Percentiles rank a stretch among this genome's conserved stretches.
Conservation (phyloP, 2,329 filamentous ascomycete genomes). For the Ophiostoma angusticollis region DNA sequence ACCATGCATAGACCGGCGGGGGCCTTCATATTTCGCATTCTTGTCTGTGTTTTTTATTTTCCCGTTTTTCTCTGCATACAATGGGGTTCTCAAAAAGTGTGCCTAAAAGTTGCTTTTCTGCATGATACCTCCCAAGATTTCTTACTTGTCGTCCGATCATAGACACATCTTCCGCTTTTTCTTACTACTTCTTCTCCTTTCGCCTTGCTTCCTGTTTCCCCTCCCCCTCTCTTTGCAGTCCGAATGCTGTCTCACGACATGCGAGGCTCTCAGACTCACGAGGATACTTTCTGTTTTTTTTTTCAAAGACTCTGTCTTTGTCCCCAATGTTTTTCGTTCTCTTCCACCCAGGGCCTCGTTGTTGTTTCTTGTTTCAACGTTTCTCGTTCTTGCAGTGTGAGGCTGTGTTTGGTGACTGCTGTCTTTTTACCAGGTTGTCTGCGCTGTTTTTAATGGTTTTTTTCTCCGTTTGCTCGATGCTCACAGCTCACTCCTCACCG, state of each 20-base stretch:
- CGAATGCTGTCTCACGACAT: too few relatives aligned
- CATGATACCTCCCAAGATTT: constrained; percentile 34
- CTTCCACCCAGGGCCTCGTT: not conserved
- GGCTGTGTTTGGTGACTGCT: not conserved
- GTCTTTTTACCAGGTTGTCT: too few relatives aligned
- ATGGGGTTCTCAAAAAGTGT: constrained; percentile 32
- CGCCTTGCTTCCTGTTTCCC: not conserved
- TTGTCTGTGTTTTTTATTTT: not conserved
- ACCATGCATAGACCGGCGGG: constrained; percentile 32
- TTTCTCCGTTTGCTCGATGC: not conserved
- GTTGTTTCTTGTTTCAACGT: not conserved
- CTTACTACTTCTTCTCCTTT: not conserved
- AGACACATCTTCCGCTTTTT: constrained; percentile 4
- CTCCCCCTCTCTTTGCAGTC: too few relatives aligned
- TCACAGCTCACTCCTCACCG: too few relatives aligned
- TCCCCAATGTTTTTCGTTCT: not conserved
- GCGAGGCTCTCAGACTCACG: too few relatives aligned
- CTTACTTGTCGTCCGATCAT: constrained; percentile 9
- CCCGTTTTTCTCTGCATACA: constrained; percentile 9
- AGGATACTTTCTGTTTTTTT: too few relatives aligned
- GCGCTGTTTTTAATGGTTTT: too few relatives aligned
- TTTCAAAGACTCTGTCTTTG: constrained; percentile 1
- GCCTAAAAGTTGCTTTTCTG: constrained; percentile 33
- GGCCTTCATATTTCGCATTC: not conserved
- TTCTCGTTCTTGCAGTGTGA: not conserved